Evolutionary conservation across 768 basidiomycete genomes (phyloP), one percentile per base, ranked within the genome.

Genomic region (Wakefieldia striispora): DNA sequence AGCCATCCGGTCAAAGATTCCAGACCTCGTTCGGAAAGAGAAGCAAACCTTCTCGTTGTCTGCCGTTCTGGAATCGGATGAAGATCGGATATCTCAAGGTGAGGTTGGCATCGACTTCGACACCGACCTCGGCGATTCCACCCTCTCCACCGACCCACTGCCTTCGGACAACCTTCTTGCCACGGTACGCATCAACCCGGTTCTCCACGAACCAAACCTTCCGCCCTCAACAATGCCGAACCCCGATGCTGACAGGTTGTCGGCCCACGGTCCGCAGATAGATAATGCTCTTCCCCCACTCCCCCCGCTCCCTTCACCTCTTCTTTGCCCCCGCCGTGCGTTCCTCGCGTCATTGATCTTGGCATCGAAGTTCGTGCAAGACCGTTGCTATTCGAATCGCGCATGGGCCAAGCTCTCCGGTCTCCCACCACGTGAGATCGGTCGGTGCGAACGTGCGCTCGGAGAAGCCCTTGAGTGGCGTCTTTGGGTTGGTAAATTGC

Each of bases 381-480:
- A 97, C 61, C 85, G 90, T 43, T 91, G 89, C 37, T 97, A 95
- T 60, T 93, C 91, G 13, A 95, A 97, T 65, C 82, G 84, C 23
- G 93, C 94, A 16, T 97, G 95, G 95, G 88, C 90, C 1, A 93
- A 94, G 61, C 78, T 97, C 6, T 89, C 88, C n/a, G 92, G 93
- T 16, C 77, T 97, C 3, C 82, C 86, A 0, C 83, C 91, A 5
- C 72, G 83, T 36, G 94, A 97, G 73, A 88, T 97, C 44, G 84
- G 90, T 34, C 80, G 83, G 16, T 94, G 91, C 62, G 95, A 97
- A 68, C 82, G 89, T 20, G 89, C 88, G 1, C 80, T 97, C 36
- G 89, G 92, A 20, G 83, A 84, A 63, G 85, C 91, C 9, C 79
- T 95, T 17, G 84, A 85, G 52, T 95, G 91, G 90, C 80, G 89